phyloP scores from a whole-genome alignment of 2,329 filamentous ascomycete genomes.

The Botryotinia globosa region DNA sequence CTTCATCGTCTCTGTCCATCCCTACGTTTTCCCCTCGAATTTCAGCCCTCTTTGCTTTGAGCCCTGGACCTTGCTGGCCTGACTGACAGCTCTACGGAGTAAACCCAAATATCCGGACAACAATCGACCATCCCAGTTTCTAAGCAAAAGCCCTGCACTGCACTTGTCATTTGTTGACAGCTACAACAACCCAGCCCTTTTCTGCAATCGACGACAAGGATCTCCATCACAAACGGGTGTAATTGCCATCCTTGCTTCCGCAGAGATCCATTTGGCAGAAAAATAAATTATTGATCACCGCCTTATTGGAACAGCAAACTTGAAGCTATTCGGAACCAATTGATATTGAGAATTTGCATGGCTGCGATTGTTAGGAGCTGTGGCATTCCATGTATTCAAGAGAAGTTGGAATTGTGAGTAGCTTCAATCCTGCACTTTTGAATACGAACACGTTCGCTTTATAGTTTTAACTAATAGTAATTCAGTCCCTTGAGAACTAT shows the following conservation, averaged over 20 bases:
- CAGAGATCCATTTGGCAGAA: neutral
- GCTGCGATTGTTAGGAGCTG: neutral
- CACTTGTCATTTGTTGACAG: slow-evolving; percentile 17
- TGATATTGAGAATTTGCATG: neutral
- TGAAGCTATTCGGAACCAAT: slow-evolving; percentile 15
- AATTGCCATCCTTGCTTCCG: slow-evolving; percentile 19
- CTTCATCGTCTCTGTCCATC: neutral
- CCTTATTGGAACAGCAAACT: neutral
- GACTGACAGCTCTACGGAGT: too few species aligned
- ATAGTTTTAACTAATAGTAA: neutral
- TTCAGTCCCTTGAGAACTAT: neutral
- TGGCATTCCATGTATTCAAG: neutral
- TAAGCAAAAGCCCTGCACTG: neutral
- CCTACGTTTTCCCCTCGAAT: slow-evolving; percentile 4
- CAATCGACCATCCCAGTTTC: slow-evolving; percentile 14
- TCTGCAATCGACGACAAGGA: slow-evolving; percentile 18
- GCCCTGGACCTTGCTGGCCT: slow-evolving; percentile 18
- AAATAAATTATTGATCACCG: neutral
- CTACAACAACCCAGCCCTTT: slow-evolving; percentile 13
- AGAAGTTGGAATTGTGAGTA: neutral
- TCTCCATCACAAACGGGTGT: slow-evolving; percentile 13
- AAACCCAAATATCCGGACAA: slow-evolving; percentile 12
- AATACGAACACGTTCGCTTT: neutral
- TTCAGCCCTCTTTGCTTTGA: neutral
- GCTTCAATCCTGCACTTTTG: neutral